These are phyloP conservation scores for Starmerella apis DNA, from an alignment of 805 yeast genomes.

Conservation along the genomic window DNA sequence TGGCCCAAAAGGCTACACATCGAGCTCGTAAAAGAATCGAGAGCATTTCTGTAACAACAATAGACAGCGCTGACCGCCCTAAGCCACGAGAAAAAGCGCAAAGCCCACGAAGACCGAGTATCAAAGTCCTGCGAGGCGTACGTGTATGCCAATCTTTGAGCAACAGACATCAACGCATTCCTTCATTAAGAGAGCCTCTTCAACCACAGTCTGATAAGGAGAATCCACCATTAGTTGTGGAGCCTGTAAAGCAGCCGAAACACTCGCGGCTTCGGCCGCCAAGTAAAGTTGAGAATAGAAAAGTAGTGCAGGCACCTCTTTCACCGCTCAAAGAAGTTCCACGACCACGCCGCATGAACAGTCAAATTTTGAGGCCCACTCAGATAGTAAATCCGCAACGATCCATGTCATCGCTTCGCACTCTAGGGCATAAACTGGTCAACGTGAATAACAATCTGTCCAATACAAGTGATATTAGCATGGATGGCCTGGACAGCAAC, in stretches of 20 bases:
- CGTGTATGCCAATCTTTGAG: conserved; percentile 4
- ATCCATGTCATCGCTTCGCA: neutral
- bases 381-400: neutral
- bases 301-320: neutral
- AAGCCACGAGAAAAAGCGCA: neutral
- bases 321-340: neutral
- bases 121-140: conserved; percentile 11
- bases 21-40: neutral
- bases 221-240: neutral
- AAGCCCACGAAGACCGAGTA: conserved; percentile 10
- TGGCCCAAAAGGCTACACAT: neutral
- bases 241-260: neutral
- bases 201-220: conserved; percentile 1
- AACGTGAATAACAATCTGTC: neutral
- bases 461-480: neutral
- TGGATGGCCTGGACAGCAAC: neutral
- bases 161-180: neutral
- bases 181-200: neutral
- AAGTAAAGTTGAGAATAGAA: conserved; percentile 10
- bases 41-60: neutral
- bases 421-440: neutral
- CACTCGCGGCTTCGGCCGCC: conserved; percentile 12
- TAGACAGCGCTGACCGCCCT: neutral
- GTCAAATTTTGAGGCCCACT: conserved; percentile 8
- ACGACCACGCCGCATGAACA: neutral